Percentiles rank a stretch among this genome's conserved stretches.
These are phyloP conservation scores for Trichoderma sp. DNA, from an alignment of 2,329 filamentous ascomycete species.

Conservation along the genomic window DNA sequence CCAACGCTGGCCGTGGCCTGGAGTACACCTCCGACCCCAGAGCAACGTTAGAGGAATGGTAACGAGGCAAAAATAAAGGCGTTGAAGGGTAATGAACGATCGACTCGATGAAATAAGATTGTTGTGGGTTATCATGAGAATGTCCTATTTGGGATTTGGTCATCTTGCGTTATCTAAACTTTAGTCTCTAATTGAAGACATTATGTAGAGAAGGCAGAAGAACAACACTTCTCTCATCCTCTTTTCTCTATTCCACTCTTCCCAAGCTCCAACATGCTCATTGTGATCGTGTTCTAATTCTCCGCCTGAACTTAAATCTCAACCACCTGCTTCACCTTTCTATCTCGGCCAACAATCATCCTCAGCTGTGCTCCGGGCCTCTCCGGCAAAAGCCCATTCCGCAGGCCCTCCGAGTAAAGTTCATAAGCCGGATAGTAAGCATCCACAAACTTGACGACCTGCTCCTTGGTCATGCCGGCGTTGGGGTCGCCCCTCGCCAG, in stretches of 20 bases:
- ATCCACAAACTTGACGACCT: constrained; percentile 75
- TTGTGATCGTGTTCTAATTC: neutral
- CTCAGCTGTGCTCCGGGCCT: constrained; percentile 61
- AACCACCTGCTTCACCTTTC: constrained; percentile 61
- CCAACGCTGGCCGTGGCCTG: constrained; percentile 9
- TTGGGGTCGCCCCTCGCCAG: constrained; percentile 58
- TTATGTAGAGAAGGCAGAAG: neutral
- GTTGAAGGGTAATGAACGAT: neutral
- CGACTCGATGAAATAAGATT: constrained; percentile 7
- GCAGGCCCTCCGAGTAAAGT: constrained; percentile 64
- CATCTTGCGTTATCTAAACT: constrained; percentile 7
- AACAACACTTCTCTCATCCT: neutral
- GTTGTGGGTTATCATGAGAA: constrained; percentile 11
- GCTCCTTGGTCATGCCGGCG: constrained; percentile 78
- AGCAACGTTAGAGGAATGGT: neutral
- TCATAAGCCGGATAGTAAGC: constrained; percentile 74
- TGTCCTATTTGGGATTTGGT: neutral
- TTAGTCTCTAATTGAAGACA: constrained; percentile 1
- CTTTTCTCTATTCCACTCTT: neutral
- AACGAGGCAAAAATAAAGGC: neutral
- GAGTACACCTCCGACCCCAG: neutral
- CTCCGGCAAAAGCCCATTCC: constrained; percentile 58
- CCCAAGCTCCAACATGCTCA: neutral
- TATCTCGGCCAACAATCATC: constrained; percentile 63
- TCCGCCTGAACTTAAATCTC: constrained; percentile 36